Evolutionary conservation across 352 stramenopile species (phyloP), one percentile per base, ranked within the genome.

Genomic region (Globisporangium megalacanthum): DNA sequence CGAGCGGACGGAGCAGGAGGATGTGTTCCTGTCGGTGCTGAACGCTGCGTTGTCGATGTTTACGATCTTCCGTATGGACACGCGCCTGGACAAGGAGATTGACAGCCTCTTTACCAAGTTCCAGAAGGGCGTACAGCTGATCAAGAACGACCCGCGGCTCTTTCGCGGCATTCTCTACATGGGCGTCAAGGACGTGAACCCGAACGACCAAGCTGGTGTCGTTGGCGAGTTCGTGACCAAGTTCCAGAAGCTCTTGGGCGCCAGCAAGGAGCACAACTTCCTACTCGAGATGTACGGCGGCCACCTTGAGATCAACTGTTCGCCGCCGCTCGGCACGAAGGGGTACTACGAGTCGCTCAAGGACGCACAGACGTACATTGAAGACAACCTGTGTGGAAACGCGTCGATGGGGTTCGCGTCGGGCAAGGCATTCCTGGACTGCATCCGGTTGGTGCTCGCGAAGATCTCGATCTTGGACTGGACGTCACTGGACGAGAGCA

Each of bases 391-490:
- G 17, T n/a, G 35, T 14, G 33, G 33, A 8, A 8, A 37, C 33
- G 33, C 33, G 33, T 37, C 33, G 33, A 9, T 37, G 33, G 70
- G 70, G 8, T 89, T 80, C 49, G 14, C 59, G 35, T 83, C 46
- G 5, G 75, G 78, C 3, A 75, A 65, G 17, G 69, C 61, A 6
- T 89, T 90, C 53, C 64, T 86, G 22, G 77, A 92, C 46, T 92
- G 78, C 54, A 70, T 92, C 51, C 74, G 77, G 2, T 68, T 89
- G 31, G 65, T 90, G 19, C 48, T 92, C 11, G 74, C 82, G 4
- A 92, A 92, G 62, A 85, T 92, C 4, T 77, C 76, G 15, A 86
- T 89, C 29, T 50, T 92, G 41, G 82, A 90, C 56, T 92, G 82
- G 79, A 92, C 82, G 44, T 71, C 72, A 15, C 60, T 89, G 11